Base-by-base conservation (phyloP, 768 basidiomycete species). In the Lyophyllum atratum region DNA sequence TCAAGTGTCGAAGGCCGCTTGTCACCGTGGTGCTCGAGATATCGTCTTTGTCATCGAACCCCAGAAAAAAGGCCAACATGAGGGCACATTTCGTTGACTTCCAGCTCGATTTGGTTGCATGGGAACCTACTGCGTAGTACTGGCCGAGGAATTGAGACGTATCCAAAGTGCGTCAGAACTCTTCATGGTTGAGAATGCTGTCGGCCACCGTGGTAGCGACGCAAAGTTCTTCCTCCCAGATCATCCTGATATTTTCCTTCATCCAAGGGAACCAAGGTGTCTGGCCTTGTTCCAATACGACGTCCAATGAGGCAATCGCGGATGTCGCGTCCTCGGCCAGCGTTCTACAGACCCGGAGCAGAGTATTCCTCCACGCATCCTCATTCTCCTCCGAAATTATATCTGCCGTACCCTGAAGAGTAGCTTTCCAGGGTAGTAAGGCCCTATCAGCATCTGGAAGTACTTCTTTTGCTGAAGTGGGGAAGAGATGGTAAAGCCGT, bases 201-300 rank as follows among this genome's bases (percentile, higher is more conserved):
- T 75, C 66, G 34, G 69, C 63, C 4, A 90, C 81, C 4, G 70
- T 78, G 24, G 55, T 58, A 7, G 84, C 81, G 5, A 90, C 85
- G 50, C 71, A 67, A 6, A 70, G 22, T 57, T 90, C 85, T 66
- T 92, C 90, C 34, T 61, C 59, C 89, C 89, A 91, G 17, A 92
- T 68, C 2, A 64, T 62, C 52, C 54, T 65, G n/a, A 90, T 74
- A 46, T 73, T 78, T 19, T 59, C 65, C 58, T 49, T 56, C 54
- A 60, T 55, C 51, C 26, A 49, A 37, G 53, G 19, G 24, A 64
- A 21, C 49, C 66, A 65, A 15, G 17, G 33, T 44, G 55, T 43
- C 19, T 39, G 40, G 15, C 31, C 50, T 17, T 19, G 17, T 31
- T 26, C 52, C 4, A 12, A 31, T 33, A 12, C 24, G 7, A n/a